Evolutionary conservation across 1,284 basidiomycete species (phyloP).

Genomic region (Sanghuangporus weigelae): DNA sequence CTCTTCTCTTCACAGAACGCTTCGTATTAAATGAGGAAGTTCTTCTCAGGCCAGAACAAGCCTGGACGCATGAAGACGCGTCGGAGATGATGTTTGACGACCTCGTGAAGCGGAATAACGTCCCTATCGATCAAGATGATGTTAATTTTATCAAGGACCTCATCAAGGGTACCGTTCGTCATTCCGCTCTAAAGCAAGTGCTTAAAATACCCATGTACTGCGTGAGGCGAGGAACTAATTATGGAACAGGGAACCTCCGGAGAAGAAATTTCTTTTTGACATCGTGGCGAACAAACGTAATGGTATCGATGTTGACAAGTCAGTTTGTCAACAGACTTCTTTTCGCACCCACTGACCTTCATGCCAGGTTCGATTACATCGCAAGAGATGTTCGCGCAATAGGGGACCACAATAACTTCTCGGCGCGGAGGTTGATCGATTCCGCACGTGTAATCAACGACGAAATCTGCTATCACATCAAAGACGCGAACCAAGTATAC

Average conservation of each 20-base stretch:
- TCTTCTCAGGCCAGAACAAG: constrained; percentile 32
- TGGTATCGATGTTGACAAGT: constrained; percentile 82
- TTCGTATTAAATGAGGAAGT: constrained; percentile 16
- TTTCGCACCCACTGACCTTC: not conserved
- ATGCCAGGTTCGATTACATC: constrained; percentile 69
- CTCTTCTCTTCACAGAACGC: constrained; percentile 3
- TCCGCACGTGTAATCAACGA: constrained; percentile 68
- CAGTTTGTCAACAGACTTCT: constrained; percentile 6
- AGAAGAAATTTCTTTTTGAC: constrained; percentile 53
- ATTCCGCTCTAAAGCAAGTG: constrained; percentile 39
- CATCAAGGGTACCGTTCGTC: constrained; percentile 49
- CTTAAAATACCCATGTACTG: not conserved
- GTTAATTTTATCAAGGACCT: constrained; percentile 61
- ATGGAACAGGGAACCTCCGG: constrained; percentile 23
- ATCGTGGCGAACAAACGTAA: constrained; percentile 76
- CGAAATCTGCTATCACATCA: constrained; percentile 74
- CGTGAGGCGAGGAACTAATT: not conserved
- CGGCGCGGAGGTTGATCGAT: constrained; percentile 56
- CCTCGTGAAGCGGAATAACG: constrained; percentile 46
- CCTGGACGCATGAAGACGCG: constrained; percentile 66
- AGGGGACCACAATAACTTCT: constrained; percentile 56
- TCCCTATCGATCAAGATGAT: constrained; percentile 41
- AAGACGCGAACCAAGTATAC: constrained; percentile 69
- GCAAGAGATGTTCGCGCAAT: constrained; percentile 64
- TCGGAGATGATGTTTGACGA: constrained; percentile 71